phyloP scores from a whole-genome alignment of 2,329 filamentous ascomycete genomes.

The Dothiorella sarmentorum region DNA sequence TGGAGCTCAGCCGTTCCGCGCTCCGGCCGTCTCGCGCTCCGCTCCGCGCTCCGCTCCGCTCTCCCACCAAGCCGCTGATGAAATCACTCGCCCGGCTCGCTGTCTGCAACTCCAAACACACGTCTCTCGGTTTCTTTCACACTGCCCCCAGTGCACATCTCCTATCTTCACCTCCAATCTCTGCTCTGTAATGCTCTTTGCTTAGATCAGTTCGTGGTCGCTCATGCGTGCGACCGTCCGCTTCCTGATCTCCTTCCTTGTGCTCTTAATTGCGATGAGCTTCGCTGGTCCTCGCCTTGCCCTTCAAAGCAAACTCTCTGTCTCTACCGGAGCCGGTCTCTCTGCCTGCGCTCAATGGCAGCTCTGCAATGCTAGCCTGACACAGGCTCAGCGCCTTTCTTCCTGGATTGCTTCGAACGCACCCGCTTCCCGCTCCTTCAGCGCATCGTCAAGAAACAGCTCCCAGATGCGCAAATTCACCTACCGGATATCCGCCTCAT shows the following conservation, averaged over 20 bases:
- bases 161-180: neutral
- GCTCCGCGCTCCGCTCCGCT: constrained; percentile 7
- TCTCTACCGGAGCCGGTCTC: constrained; percentile 14
- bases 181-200: constrained; percentile 11
- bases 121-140: neutral
- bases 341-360: constrained; percentile 5
- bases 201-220: constrained; percentile 1
- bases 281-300: constrained; percentile 14
- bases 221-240: constrained; percentile 18
- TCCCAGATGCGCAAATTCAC: constrained; percentile 26
- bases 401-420: neutral
- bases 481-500: constrained; percentile 41
- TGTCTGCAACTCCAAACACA: neutral
- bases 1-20: too few species aligned
- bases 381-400: neutral
- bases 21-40: too few species aligned
- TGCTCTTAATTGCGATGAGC: constrained; percentile 18
- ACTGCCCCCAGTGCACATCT: neutral
- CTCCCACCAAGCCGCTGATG: neutral
- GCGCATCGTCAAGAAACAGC: constrained; percentile 18
- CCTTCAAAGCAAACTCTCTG: constrained; percentile 9
- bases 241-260: constrained; percentile 16
- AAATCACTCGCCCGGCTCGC: neutral
- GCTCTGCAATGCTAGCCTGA: constrained; percentile 3
- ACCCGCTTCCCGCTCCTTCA: neutral